Evolutionary conservation across 2,329 filamentous ascomycete genomes (phyloP).

Genomic region (Penicillium sp.): DNA sequence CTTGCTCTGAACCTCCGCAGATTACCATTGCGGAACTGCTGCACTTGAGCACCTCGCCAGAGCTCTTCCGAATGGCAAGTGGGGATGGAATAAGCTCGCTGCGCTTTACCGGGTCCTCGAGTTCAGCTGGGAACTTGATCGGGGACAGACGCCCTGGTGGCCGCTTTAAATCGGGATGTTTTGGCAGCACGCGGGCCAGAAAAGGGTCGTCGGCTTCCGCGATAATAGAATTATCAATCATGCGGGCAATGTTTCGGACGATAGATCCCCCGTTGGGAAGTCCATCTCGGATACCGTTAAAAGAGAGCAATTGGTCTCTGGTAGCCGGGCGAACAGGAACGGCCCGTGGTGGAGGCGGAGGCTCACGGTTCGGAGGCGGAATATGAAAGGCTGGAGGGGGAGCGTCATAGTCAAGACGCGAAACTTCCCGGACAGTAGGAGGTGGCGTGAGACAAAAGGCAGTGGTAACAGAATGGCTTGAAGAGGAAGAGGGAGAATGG

Average conservation of each 20-base stretch:
- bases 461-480: neutral
- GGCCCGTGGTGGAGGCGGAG: neutral
- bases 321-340: neutral
- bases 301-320: slow-evolving; percentile 5
- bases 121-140: neutral
- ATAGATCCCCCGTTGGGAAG: slow-evolving; percentile 19
- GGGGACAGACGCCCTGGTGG: slow-evolving; percentile 2
- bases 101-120: slow-evolving; percentile 6
- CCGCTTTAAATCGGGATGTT: neutral
- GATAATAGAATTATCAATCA: slow-evolving; percentile 30
- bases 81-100: slow-evolving; percentile 27
- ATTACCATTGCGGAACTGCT: neutral
- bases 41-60: slow-evolving; percentile 7
- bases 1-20: neutral
- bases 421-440: neutral
- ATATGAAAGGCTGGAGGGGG: neutral
- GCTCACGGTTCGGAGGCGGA: neutral
- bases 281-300: slow-evolving; percentile 10
- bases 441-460: slow-evolving; percentile 5
- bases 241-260: slow-evolving; percentile 25
- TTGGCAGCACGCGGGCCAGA: slow-evolving; percentile 8
- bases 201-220: slow-evolving; percentile 28
- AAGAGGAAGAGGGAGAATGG: neutral
- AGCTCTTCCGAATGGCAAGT: slow-evolving; percentile 27
- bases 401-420: neutral